phyloP scores from a whole-genome alignment of 495 filamentous ascomycete genomes.

The Penicillium malachiteum region DNA sequence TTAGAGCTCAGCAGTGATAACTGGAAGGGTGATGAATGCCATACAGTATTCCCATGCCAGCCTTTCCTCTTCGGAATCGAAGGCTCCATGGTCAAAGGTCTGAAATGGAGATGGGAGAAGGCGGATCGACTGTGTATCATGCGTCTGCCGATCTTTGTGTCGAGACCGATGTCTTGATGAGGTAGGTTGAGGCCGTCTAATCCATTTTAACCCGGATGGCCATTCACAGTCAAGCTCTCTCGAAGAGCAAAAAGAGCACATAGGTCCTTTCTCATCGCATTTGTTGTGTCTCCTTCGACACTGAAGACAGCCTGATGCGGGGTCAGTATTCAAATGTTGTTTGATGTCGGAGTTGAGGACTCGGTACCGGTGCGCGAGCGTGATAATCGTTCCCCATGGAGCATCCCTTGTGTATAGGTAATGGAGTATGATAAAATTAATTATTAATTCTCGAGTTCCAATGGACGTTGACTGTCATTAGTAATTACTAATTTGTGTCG shows the following conservation, averaged over 20 bases:
- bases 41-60: conserved; percentile 30
- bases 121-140: background rate
- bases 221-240: conserved; percentile 19
- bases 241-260: conserved; percentile 20
- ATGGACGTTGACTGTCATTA: too few relatives aligned
- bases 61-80: conserved; percentile 22
- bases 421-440: background rate
- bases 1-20: background rate
- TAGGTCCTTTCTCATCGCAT: conserved; percentile 25
- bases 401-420: conserved; percentile 11
- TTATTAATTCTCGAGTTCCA: too few relatives aligned
- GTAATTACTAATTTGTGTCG: too few relatives aligned
- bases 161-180: conserved; percentile 21
- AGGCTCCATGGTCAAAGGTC: background rate
- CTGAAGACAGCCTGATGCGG: conserved; percentile 21
- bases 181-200: conserved; percentile 14
- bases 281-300: conserved; percentile 28
- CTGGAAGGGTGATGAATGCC: background rate
- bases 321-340: conserved; percentile 10
- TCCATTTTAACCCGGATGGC: conserved; percentile 25
- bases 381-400: conserved; percentile 16
- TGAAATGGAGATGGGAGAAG: conserved; percentile 1
- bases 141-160: background rate
- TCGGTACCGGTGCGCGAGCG: conserved; percentile 24
- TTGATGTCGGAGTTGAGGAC: background rate